Conservation (phyloP, 1,139 yeast genomes). For the Lodderomyces jiufengensis region DNA sequence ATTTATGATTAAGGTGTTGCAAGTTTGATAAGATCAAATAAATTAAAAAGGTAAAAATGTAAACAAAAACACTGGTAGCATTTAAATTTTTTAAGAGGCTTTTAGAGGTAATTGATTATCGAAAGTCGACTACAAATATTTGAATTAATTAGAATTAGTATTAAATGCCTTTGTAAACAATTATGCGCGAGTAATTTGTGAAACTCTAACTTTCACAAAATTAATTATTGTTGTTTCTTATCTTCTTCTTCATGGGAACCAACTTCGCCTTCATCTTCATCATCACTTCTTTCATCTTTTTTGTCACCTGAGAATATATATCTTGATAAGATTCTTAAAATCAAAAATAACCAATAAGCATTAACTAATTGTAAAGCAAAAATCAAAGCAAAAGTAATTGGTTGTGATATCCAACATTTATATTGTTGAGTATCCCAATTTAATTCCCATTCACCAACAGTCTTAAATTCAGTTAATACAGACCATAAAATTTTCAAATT, state of each 20-base stretch:
- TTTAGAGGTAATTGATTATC: no score
- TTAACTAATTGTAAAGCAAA: conserved; percentile 82
- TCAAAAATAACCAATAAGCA: conserved; percentile 80
- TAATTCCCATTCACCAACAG: conserved; percentile 77
- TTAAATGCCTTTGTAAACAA: no score
- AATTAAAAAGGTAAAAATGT: no score
- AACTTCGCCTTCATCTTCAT: conserved; percentile 54
- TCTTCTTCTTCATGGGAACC: conserved; percentile 27
- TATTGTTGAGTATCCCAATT: conserved; percentile 93
- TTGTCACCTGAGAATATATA: conserved; percentile 54
- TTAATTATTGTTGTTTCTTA: conserved; percentile 18
- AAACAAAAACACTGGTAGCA: neutral
- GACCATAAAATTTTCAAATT: conserved; percentile 84
- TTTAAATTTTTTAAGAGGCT: neutral
- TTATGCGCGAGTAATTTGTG: no score
- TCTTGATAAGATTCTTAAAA: conserved; percentile 72
- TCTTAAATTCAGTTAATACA: conserved; percentile 76
- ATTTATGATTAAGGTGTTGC: no score
- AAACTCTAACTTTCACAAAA: no score
- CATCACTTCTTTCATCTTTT: conserved; percentile 89
- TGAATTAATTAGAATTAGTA: no score
- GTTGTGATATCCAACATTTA: conserved; percentile 93
- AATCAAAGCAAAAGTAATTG: conserved; percentile 76
- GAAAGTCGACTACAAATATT: no score
- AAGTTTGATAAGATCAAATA: no score